Evolutionary conservation across 2,329 filamentous ascomycete genomes (phyloP).

Genomic region (Camillea tinctor): DNA sequence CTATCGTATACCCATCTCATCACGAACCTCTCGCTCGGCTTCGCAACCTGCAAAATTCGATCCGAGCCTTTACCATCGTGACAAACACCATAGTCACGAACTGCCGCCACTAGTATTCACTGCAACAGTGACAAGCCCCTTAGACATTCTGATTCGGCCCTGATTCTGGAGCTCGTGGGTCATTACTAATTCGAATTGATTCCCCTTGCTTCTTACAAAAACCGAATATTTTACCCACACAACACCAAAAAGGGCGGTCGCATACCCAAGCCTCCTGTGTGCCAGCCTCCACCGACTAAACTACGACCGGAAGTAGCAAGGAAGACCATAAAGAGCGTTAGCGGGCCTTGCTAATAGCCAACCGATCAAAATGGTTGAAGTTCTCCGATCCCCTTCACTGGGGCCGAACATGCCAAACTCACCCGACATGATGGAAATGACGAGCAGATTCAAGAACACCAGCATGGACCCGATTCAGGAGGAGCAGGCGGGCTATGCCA

Average conservation of each 20-base stretch:
- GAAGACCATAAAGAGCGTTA: not conserved
- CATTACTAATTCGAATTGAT: slow-evolving; percentile 4
- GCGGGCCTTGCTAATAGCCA: not conserved
- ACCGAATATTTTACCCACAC: slow-evolving; percentile 7
- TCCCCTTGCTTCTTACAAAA: slow-evolving; percentile 4
- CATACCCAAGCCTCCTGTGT: slow-evolving; percentile 7
- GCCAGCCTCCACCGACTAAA: slow-evolving; percentile 9
- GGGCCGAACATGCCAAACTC: slow-evolving; percentile 20
- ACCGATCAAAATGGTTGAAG: slow-evolving; percentile 30
- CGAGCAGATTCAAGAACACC: slow-evolving; percentile 25
- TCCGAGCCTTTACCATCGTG: slow-evolving; percentile 5
- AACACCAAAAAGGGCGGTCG: slow-evolving; percentile 1
- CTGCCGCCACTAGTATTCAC: slow-evolving; percentile 10
- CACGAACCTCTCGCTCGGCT: slow-evolving; percentile 11
- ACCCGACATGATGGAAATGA: slow-evolving; percentile 27
- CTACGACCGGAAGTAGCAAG: slow-evolving; percentile 7
- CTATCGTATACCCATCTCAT: not conserved
- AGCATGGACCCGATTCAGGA: slow-evolving; percentile 24
- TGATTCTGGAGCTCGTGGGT: slow-evolving; percentile 12
- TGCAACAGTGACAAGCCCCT: slow-evolving; percentile 3
- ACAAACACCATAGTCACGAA: slow-evolving; percentile 9
- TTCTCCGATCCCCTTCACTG: slow-evolving; percentile 27
- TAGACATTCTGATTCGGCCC: slow-evolving; percentile 1
- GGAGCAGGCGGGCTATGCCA: not conserved
- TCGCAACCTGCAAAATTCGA: not conserved